Evolutionary conservation across 2,329 filamentous ascomycete species (phyloP), one percentile per base, ranked within the genome.

Genomic region (Pseudogymnoascus sp.): DNA sequence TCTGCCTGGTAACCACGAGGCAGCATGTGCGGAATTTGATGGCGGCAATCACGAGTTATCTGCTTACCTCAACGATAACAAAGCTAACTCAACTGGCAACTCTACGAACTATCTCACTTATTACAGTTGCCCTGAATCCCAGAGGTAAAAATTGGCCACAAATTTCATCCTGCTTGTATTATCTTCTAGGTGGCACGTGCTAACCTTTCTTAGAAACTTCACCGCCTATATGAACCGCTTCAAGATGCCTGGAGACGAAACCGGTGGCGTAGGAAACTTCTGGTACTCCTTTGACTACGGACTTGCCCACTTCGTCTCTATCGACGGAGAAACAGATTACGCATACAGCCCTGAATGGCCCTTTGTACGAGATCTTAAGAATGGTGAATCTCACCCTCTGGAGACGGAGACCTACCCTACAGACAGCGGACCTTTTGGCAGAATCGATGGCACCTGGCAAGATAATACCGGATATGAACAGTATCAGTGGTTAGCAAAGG

Each of bases 211-310:
- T 47, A 75, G 76, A 60, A 80, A 80, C 70, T 80, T 77, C 70
- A 80, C 78, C n/a, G 74, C 77, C 5, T 80, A 72, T 68, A 76
- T 80, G 65, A 71, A 80, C 68, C 77, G 78, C 47, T 81, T 81
- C 73, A 74, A 75, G 59, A 80, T 80, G 76, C 77, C 78, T 1
- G 79, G 79, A 22, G 63, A 66, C 1, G 77, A 80, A 64, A 73
- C 72, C 8, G 76, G 76, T 3, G 79, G 79, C 35, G 76, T 80
- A 8, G 72, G 76, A 59, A 81, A 80, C 73, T 78, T 80, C 66
- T 81, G 79, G 79, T 81, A 81, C 70, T 79, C 76, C 1, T 81
- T 80, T 65, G 78, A 81, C 71, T 80, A 81, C 64, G 79, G 79
- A 22, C 71, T 80, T n/a, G 78, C 76, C 2, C 79, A 81, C 66